Conservation (phyloP, 2,329 filamentous ascomycete genomes). For the Penicillium sp. region DNA sequence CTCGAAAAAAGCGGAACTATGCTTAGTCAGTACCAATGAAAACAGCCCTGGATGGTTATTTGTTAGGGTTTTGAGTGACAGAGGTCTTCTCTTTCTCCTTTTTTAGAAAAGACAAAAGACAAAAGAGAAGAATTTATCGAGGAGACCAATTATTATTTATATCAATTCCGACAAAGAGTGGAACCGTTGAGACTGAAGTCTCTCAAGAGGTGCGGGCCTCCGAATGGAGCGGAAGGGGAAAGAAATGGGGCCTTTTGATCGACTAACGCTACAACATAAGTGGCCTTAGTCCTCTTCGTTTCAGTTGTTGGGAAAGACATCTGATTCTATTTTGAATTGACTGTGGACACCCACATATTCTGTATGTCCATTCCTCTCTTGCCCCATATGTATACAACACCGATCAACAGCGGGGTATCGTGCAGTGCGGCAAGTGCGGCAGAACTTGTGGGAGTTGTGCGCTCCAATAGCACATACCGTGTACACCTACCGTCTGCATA, state of each 20-base stretch:
- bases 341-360: background rate
- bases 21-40: slow-evolving; percentile 11
- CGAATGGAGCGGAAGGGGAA: slow-evolving; percentile 27
- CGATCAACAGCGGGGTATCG: slow-evolving; percentile 4
- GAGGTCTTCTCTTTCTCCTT: background rate
- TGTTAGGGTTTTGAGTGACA: background rate
- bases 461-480: background rate
- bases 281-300: background rate
- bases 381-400: background rate
- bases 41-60: too few species aligned
- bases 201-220: slow-evolving; percentile 16
- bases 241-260: slow-evolving; percentile 18
- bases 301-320: slow-evolving; percentile 1
- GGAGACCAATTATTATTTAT: slow-evolving; percentile 5
- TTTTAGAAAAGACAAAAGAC: background rate
- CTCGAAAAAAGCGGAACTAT: slow-evolving; percentile 8
- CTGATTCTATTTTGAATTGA: background rate
- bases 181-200: slow-evolving; percentile 8
- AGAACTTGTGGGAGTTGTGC: slow-evolving; percentile 7
- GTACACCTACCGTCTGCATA: background rate
- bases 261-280: slow-evolving; percentile 8
- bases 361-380: background rate
- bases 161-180: slow-evolving; percentile 17
- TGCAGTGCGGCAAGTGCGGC: slow-evolving; percentile 20
- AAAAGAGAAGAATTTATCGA: background rate